Conservation (phyloP, 1,139 yeast genomes). For the Petasospora rhodanensis region DNA sequence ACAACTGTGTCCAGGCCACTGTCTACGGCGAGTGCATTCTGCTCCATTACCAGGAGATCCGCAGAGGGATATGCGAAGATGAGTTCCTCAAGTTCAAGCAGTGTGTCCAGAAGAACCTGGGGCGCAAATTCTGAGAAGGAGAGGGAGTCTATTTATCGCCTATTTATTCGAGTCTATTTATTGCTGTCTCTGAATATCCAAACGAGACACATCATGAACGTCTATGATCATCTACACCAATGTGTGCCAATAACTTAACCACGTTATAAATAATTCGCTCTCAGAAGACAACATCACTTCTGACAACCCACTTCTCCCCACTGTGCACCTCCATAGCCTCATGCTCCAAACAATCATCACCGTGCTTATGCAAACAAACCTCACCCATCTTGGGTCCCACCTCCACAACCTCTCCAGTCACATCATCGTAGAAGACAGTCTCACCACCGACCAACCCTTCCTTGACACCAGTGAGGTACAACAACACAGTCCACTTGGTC, state of each 20-base stretch:
- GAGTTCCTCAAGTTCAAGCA: constrained; percentile 54
- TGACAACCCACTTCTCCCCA: constrained; percentile 61
- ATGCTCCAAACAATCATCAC: constrained; percentile 59
- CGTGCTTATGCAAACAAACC: constrained; percentile 63
- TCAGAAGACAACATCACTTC: constrained; percentile 52
- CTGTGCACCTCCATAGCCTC: constrained; percentile 50
- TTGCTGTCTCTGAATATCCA: too few species aligned
- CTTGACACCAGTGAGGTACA: constrained; percentile 49
- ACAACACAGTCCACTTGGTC: constrained; percentile 57
- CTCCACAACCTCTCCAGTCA: too few species aligned
- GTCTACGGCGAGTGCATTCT: constrained; percentile 63
- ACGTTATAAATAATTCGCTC: too few species aligned
- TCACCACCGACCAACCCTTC: constrained; percentile 59
- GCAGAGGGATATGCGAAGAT: constrained; percentile 50
- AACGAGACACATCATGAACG: too few species aligned
- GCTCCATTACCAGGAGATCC: constrained; percentile 47
- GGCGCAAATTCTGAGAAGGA: too few species aligned
- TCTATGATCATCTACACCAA: too few species aligned
- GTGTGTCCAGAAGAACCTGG: constrained; percentile 44
- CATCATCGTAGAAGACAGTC: constrained; percentile 47
- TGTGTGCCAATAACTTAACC: too few species aligned
- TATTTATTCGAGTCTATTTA: too few species aligned
- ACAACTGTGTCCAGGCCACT: too few species aligned
- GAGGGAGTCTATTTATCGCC: too few species aligned
- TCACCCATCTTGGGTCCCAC: too few species aligned